phyloP scores from a whole-genome alignment of 257 asterid species.

The Plantago elongata region DNA sequence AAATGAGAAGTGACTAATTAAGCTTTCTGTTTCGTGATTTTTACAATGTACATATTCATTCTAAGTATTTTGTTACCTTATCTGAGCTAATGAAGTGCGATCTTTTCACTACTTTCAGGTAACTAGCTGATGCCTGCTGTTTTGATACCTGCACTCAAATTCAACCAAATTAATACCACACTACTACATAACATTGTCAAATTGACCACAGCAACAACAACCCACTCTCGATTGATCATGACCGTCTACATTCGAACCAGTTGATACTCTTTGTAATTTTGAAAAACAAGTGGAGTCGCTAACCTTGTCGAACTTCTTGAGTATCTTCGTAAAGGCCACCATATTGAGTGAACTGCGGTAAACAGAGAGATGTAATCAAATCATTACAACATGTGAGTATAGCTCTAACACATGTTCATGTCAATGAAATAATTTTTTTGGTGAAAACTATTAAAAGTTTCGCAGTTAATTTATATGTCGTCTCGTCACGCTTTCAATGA shows the following conservation, averaged over 20 bases:
- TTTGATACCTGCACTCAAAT: constrained; percentile 56
- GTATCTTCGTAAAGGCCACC: constrained; percentile 89
- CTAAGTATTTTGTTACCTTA: constrained; percentile 38
- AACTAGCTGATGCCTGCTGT: constrained; percentile 63
- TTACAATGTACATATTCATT: background rate
- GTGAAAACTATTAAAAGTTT: background rate
- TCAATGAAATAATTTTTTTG: background rate
- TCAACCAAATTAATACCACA: too few species aligned
- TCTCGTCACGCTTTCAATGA: background rate
- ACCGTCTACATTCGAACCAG: too few species aligned
- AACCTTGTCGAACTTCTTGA: constrained; percentile 94
- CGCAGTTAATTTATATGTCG: too few species aligned
- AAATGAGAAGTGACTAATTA: too few species aligned
- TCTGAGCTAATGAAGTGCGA: constrained; percentile 88
- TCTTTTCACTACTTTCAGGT: constrained; percentile 74
- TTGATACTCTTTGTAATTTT: background rate
- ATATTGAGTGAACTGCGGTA: constrained; percentile 72
- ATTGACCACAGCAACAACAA: too few species aligned
- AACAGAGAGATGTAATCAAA: background rate
- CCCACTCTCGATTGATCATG: background rate
- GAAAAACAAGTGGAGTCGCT: too few species aligned
- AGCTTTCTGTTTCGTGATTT: background rate
- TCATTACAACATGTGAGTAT: constrained; percentile 17
- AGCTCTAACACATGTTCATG: background rate
- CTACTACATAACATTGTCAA: too few species aligned